Percentiles rank a stretch among this genome's conserved stretches.
Conservation (phyloP, 306 rosid genomes). For the Vigna unguiculata region DNA sequence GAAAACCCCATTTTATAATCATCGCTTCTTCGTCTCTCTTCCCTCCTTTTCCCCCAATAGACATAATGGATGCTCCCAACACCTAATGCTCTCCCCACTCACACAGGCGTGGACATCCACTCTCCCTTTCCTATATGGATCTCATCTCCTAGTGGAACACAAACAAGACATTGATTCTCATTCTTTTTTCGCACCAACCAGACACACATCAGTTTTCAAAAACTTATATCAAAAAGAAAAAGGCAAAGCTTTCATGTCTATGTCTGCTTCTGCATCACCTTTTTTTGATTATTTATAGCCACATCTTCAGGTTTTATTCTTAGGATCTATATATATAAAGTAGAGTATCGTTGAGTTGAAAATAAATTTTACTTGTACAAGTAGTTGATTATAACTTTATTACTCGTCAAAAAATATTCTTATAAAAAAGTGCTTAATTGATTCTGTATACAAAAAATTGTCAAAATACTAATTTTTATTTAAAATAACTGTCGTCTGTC, state of each 20-base stretch:
- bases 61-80: conserved; percentile 56
- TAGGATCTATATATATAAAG: conserved; percentile 26
- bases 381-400: too few species aligned
- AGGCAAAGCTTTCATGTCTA: conserved; percentile 35
- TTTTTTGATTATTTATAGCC: conserved; percentile 50
- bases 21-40: conserved; percentile 46
- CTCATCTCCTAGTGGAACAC: conserved; percentile 44
- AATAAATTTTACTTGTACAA: too few species aligned
- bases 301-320: conserved; percentile 50
- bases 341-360: too few species aligned
- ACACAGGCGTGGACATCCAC: conserved; percentile 48
- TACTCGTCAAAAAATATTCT: too few species aligned
- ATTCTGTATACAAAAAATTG: too few species aligned
- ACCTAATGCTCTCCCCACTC: conserved; percentile 71
- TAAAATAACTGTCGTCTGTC: conserved; percentile 21
- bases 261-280: conserved; percentile 44
- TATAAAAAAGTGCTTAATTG: too few species aligned
- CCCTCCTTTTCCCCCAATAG: too few species aligned
- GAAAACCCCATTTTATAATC: conserved; percentile 52
- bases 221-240: background rate
- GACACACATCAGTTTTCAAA: conserved; percentile 7
- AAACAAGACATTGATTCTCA: conserved; percentile 57
- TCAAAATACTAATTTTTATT: too few species aligned
- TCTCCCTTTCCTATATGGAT: conserved; percentile 55
- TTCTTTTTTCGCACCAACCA: conserved; percentile 27